Percentiles rank a stretch among this genome's conserved stretches.
Evolutionary conservation across 169 alveolate species (phyloP).

Genomic region (Cryptosporidium baileyi): DNA sequence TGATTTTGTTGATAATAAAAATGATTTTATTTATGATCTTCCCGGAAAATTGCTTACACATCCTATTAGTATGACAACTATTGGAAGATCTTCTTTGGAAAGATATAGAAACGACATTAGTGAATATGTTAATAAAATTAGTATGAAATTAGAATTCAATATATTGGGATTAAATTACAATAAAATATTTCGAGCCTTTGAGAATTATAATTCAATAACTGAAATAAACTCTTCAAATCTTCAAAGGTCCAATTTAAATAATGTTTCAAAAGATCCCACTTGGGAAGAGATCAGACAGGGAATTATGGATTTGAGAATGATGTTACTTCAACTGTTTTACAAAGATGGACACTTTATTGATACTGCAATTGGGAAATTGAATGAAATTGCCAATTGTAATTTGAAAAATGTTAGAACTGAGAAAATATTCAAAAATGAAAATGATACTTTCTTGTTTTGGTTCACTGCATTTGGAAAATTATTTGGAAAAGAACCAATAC

Average conservation of each 20-base stretch:
- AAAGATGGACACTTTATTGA: slow-evolving; percentile 34
- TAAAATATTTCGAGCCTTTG: not conserved
- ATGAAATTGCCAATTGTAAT: slow-evolving; percentile 3
- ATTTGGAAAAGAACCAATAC: slow-evolving; percentile 16
- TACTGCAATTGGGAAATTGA: not conserved
- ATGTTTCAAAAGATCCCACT: not conserved
- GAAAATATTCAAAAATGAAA: not conserved
- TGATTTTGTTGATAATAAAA: not conserved
- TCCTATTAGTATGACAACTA: slow-evolving; percentile 40
- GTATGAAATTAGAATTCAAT: not conserved
- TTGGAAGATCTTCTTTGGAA: slow-evolving; percentile 53
- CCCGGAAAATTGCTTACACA: slow-evolving; percentile 34
- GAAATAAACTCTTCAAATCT: not conserved
- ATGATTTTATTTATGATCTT: not conserved
- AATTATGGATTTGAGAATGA: slow-evolving; percentile 16
- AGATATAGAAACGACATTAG: slow-evolving; percentile 26
- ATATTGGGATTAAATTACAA: not conserved
- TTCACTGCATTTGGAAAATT: slow-evolving; percentile 16
- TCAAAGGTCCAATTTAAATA: not conserved
- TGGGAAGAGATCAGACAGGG: slow-evolving; percentile 65
- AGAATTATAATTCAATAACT: not conserved
- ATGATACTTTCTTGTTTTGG: slow-evolving; percentile 25
- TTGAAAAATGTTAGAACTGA: not conserved
- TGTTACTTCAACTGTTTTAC: slow-evolving; percentile 11
- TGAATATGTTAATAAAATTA: not conserved